Conservation (phyloP, 306 rosid species). For the Hippophae rhamnoides region DNA sequence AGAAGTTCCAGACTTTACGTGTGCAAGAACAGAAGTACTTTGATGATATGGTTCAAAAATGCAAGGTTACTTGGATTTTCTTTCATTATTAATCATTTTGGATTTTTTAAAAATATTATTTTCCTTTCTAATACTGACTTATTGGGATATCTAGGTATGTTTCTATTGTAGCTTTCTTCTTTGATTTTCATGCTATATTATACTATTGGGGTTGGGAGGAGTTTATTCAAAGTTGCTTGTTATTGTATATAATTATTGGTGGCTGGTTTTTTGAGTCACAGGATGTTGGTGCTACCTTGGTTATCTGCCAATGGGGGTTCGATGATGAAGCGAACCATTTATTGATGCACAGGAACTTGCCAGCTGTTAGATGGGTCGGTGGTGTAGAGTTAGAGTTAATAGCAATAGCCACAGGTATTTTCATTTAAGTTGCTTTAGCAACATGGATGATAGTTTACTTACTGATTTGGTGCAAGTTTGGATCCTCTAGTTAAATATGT, state of each 20-base stretch:
- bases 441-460: not conserved
- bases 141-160: no score
- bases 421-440: conserved; percentile 9
- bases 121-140: not conserved
- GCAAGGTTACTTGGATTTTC: conserved; percentile 54
- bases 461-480: not conserved
- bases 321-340: conserved; percentile 99
- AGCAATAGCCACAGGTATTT: conserved; percentile 89
- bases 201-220: no score
- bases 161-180: not conserved
- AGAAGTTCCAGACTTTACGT: conserved; percentile 84
- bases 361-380: conserved; percentile 99
- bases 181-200: not conserved
- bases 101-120: no score
- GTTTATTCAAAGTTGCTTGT: no score
- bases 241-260: no score
- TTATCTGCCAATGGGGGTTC: conserved; percentile 97
- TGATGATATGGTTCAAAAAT: conserved; percentile 89
- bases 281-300: conserved; percentile 96
- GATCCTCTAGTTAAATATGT: no score
- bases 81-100: no score
- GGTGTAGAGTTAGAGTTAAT: conserved; percentile 98
- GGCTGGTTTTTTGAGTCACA: conserved; percentile 25
- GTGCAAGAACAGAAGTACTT: conserved; percentile 76
- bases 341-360: conserved; percentile 88